Conservation (phyloP, 768 basidiomycete species). For the Lactarius evosmus region DNA sequence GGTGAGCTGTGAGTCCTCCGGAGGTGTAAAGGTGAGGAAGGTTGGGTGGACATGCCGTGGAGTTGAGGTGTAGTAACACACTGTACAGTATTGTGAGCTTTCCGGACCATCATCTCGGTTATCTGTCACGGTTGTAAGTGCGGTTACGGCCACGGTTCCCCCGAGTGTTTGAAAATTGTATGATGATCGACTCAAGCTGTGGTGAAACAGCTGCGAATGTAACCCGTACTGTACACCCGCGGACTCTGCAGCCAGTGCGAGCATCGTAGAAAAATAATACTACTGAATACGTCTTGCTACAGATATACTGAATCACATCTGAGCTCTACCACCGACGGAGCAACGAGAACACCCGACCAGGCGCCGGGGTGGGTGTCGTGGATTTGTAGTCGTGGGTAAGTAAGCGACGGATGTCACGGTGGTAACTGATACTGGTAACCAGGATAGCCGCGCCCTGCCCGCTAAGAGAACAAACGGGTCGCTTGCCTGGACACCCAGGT, state of each 20-base stretch:
- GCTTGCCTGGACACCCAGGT: neutral
- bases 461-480: neutral
- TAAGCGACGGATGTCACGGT: neutral
- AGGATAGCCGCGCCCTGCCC: neutral
- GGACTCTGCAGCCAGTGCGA: neutral
- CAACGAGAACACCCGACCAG: neutral
- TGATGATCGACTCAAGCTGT: too few species aligned
- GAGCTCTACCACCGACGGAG: neutral
- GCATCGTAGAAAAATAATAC: too few species aligned
- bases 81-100: neutral
- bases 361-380: neutral
- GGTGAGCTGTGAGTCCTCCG: slow-evolving; percentile 43
- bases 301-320: neutral
- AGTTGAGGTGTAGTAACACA: neutral
- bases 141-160: neutral
- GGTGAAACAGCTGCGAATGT: neutral
- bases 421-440: neutral
- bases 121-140: neutral
- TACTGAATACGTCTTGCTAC: too few species aligned
- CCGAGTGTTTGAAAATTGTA: neutral
- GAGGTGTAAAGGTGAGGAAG: neutral
- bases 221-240: neutral
- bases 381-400: neutral
- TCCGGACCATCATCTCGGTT: neutral
- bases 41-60: neutral